Percentiles rank a stretch among this genome's conserved stretches.
Conservation (phyloP, 2,329 filamentous ascomycete species). For the Cladorrhinum sp. region DNA sequence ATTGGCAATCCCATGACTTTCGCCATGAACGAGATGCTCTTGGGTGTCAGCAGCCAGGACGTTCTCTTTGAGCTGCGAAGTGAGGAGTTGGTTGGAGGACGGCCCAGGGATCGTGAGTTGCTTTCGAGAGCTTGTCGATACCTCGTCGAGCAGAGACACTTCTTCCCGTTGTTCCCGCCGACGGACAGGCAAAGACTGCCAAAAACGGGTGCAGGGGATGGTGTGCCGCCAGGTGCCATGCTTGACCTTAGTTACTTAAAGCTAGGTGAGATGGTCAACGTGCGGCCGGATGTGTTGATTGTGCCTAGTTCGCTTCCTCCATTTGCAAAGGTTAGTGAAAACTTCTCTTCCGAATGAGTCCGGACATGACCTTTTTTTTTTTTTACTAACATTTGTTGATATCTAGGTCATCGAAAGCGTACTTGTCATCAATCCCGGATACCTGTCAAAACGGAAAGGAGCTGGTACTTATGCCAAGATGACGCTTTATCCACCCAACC, state of each 20-base stretch:
- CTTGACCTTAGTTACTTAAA: slow-evolving; percentile 83
- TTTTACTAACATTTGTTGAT: background rate
- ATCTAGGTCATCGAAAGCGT: slow-evolving; percentile 83
- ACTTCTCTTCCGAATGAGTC: background rate
- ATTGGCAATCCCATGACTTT: slow-evolving; percentile 90
- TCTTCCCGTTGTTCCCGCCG: slow-evolving; percentile 85
- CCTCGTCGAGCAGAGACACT: slow-evolving; percentile 80
- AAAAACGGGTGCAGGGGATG: slow-evolving; percentile 59
- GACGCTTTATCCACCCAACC: slow-evolving; percentile 63
- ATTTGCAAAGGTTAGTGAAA: slow-evolving; percentile 72
- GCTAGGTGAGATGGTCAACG: slow-evolving; percentile 85
- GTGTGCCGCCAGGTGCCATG: slow-evolving; percentile 67
- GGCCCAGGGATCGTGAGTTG: slow-evolving; percentile 55
- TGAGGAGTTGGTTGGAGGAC: slow-evolving; percentile 65
- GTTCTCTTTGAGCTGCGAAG: slow-evolving; percentile 75
- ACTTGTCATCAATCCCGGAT: slow-evolving; percentile 85
- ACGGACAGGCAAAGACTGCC: slow-evolving; percentile 65
- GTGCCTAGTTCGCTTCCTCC: slow-evolving; percentile 78
- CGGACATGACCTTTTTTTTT: too few species aligned
- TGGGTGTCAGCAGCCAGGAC: slow-evolving; percentile 82
- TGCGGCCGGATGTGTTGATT: slow-evolving; percentile 79
- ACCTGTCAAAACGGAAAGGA: slow-evolving; percentile 77
- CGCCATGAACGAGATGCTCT: slow-evolving; percentile 78
- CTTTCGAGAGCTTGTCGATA: slow-evolving; percentile 71
- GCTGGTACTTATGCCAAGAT: slow-evolving; percentile 84